phyloP scores from a whole-genome alignment of 176 grass and related monocot species.

The Hordeum marinum region DNA sequence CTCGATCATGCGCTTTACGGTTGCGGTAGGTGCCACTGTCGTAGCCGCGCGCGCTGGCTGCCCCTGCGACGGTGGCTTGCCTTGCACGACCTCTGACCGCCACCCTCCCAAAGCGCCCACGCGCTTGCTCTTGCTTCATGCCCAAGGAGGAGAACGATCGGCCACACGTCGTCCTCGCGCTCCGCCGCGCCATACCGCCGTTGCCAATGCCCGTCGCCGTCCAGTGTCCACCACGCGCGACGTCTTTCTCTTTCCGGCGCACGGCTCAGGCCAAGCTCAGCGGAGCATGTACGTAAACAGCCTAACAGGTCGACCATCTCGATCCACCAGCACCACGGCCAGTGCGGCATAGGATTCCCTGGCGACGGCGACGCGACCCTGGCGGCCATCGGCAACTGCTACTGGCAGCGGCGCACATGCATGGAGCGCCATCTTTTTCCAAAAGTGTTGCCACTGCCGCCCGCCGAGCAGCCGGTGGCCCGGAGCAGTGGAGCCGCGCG shows the following conservation, averaged over 20 bases:
- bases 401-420: neutral
- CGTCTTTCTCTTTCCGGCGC: neutral
- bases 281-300: neutral
- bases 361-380: neutral
- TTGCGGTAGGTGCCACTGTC: neutral
- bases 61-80: neutral
- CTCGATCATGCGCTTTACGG: neutral
- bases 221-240: neutral
- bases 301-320: neutral
- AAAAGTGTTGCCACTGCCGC: neutral
- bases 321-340: neutral
- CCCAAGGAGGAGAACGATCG: neutral
- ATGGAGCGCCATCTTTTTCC: slow-evolving; percentile 18
- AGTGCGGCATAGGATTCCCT: slow-evolving; percentile 40
- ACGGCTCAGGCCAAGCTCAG: neutral
- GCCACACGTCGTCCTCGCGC: no score
- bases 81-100: neutral
- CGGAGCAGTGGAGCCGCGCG: neutral
- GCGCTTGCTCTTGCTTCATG: neutral
- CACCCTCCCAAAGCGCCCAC: neutral
- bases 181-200: neutral
- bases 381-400: neutral
- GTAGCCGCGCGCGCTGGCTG: neutral
- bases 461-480: neutral
- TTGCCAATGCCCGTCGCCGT: neutral